Percentiles rank a stretch among this genome's conserved stretches.
phyloP scores from a whole-genome alignment of 176 grass and related monocot genomes.

The Phoenix roebelenii region DNA sequence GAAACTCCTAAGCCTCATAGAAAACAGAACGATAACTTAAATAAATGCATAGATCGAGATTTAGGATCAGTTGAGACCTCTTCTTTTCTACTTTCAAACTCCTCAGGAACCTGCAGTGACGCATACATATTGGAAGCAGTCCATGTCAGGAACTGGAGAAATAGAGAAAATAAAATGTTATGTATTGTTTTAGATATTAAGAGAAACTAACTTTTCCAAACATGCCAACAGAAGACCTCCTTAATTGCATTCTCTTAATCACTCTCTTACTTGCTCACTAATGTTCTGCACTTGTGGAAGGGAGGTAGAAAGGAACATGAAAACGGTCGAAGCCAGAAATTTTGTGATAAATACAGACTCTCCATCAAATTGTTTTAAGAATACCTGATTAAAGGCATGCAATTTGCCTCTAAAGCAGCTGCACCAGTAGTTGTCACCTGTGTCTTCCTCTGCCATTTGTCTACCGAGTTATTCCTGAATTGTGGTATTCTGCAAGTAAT shows the following conservation, averaged over 20 bases:
- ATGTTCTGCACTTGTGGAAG: constrained; percentile 41
- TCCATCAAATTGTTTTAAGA: neutral
- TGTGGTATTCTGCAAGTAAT: constrained; percentile 46
- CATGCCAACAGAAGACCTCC: constrained; percentile 44
- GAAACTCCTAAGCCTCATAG: neutral
- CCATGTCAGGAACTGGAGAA: no score
- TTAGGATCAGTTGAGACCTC: constrained; percentile 40
- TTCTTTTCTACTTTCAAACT: constrained; percentile 9
- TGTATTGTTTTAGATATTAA: neutral
- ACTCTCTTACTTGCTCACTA: constrained; percentile 80
- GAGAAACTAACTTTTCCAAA: constrained; percentile 55
- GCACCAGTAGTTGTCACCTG: constrained; percentile 60
- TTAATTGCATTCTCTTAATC: constrained; percentile 81
- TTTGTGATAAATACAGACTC: no score
- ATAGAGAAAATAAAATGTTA: no score
- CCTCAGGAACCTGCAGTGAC: constrained; percentile 32
- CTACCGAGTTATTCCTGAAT: constrained; percentile 66
- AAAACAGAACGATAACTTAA: neutral
- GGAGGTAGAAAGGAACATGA: no score
- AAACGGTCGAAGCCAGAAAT: no score
- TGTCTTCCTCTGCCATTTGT: constrained; percentile 98
- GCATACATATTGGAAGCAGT: no score
- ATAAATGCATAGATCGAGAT: neutral
- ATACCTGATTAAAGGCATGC: constrained; percentile 87
- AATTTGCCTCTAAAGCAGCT: constrained; percentile 88